These are phyloP conservation scores for Ophiostoma populinum DNA, from an alignment of 2,329 filamentous ascomycete genomes.

Conservation along the genomic window DNA sequence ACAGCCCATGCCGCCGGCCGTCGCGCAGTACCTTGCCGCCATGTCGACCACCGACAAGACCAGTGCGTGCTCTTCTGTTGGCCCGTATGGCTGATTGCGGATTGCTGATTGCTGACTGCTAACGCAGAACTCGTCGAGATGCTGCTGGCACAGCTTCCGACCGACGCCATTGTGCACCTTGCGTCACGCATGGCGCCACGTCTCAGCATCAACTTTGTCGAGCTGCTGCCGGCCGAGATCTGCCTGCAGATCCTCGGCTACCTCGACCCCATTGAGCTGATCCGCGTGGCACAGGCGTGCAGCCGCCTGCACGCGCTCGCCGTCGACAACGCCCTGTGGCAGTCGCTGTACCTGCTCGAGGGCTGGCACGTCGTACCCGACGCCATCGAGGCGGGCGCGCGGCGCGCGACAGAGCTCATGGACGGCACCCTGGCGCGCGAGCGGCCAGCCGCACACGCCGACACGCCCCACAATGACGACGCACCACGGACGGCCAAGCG, in stretches of 20 bases:
- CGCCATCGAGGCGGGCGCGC: conserved; percentile 47
- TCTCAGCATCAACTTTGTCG: conserved; percentile 83
- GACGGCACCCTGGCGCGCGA: conserved; percentile 25
- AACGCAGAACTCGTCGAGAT: conserved; percentile 59
- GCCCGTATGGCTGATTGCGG: too few species aligned
- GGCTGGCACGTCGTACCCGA: too few species aligned
- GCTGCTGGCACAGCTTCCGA: conserved; percentile 61
- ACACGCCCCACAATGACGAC: background rate
- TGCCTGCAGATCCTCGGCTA: conserved; percentile 79
- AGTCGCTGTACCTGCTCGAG: conserved; percentile 62
- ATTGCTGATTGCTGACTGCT: too few species aligned
- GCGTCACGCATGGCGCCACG: conserved; percentile 67
- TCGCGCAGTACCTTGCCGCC: conserved; percentile 25
- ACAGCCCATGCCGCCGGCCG: background rate
- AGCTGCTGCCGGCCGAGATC: conserved; percentile 74
- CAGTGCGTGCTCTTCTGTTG: conserved; percentile 3
- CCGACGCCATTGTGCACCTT: conserved; percentile 64
- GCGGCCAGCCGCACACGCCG: conserved; percentile 32
- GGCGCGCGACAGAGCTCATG: conserved; percentile 43
- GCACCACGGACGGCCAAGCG: conserved; percentile 27
- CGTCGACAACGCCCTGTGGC: conserved; percentile 74
- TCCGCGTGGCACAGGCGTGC: conserved; percentile 64
- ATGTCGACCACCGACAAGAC: conserved; percentile 20
- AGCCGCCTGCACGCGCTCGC: conserved; percentile 68
- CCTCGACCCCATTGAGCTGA: conserved; percentile 63